Base-by-base conservation (phyloP, 768 basidiomycete genomes). In the Mrakia hoshinonis region DNA sequence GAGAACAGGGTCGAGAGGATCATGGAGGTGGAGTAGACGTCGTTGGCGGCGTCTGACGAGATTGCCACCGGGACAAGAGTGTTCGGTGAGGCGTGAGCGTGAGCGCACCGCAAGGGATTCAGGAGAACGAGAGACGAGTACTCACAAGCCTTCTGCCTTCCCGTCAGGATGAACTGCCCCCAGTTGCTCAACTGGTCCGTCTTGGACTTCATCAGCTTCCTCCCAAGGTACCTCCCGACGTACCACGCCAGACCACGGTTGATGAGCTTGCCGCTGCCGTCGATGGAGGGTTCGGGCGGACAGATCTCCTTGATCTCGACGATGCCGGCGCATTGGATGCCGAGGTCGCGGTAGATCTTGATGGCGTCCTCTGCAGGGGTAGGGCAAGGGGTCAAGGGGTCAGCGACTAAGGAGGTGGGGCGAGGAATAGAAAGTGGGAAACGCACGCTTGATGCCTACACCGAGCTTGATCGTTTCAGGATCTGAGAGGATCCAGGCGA, bases 361-460 rank as follows among this genome's bases (percentile, higher is more conserved):
- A 47, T 31, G 4, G 58, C 46, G 31, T 69, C 68, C 38, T 48
- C 68, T 69, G 43, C 22, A 9, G n/a, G 22, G 1, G 7, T 18
- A 26, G 39, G 39, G 13, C 26, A 47, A 71, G 0, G 69, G 20
- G 55, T 11, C 18, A 10, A 18, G 3, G 36, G 26, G 7, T 61
- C 34, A 22, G 5, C 11, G 9, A 18, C 55, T 18, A 20, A 29
- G 13, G 15, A 18, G 55, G 4, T 20, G 31, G 31, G 12, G 26
- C 18, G 13, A 15, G 5, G 47, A 1, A 58, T 24, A 38, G 47
- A 3, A 26, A 10, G 4, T 15, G 31, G 58, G 63, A 76, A 74
- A 68, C 82, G 73, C 75, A 87, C 90, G 76, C 80, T 86, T 85
- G n/a, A 91, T 90, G 31, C 82, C 86, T 65, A 90, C 88, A 26